Conservation (phyloP, 106 monocot species). For the Agapanthus africanus region DNA sequence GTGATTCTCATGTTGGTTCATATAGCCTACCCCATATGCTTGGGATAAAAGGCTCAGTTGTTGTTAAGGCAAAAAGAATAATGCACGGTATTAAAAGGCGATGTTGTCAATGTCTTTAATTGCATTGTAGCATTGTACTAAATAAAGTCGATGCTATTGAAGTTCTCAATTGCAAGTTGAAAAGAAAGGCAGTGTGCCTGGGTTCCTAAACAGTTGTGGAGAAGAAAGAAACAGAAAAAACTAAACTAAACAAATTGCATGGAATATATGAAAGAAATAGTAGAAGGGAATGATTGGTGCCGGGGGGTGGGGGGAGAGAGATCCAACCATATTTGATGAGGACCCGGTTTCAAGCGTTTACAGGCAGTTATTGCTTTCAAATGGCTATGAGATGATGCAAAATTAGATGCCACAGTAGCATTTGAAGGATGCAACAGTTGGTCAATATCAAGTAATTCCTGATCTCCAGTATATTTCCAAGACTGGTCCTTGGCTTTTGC, state of each 20-base stretch:
- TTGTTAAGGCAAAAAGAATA: too few relatives aligned
- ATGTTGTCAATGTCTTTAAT: neutral
- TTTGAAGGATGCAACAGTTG: constrained; percentile 61
- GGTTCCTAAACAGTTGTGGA: neutral
- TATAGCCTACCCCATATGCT: too few relatives aligned
- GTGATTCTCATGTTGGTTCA: too few relatives aligned
- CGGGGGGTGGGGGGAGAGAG: neutral
- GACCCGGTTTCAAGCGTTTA: constrained; percentile 74
- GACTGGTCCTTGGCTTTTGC: constrained; percentile 37
- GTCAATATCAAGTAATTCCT: constrained; percentile 57
- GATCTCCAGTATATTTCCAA: constrained; percentile 34
- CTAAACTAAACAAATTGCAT: neutral
- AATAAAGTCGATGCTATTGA: neutral
- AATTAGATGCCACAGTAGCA: constrained; percentile 46
- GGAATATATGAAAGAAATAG: neutral
- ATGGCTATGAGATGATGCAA: constrained; percentile 53
- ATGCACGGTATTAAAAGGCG: neutral
- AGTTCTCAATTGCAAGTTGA: neutral
- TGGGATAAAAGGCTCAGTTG: too few relatives aligned
- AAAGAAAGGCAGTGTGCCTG: neutral
- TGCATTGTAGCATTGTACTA: neutral
- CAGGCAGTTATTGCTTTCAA: constrained; percentile 88
- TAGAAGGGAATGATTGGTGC: constrained; percentile 1
- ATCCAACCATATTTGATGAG: constrained; percentile 77
- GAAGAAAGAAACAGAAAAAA: neutral